Evolutionary conservation across 306 rosid genomes (phyloP).

Genomic region (Corylus americana): DNA sequence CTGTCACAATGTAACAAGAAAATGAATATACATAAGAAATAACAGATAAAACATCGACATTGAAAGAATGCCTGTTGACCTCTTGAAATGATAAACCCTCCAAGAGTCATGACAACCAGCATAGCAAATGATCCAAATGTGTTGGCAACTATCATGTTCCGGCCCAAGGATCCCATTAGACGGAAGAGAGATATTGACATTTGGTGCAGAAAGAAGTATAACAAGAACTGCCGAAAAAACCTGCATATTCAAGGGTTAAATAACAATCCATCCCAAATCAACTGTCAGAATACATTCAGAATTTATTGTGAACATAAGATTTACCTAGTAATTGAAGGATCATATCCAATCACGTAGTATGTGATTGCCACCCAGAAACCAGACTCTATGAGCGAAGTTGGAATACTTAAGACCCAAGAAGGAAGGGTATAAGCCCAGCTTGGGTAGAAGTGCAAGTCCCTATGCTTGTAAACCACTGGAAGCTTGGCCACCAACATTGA

Average conservation of each 20-base stretch:
- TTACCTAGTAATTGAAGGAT: conserved; percentile 84
- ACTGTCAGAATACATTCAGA: conserved; percentile 22
- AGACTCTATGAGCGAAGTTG: conserved; percentile 85
- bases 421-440: conserved; percentile 96
- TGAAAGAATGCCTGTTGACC: conserved; percentile 46
- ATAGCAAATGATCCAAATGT: conserved; percentile 99
- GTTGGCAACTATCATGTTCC: conserved; percentile 94
- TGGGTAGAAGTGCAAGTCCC: conserved; percentile 95
- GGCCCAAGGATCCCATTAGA: conserved; percentile 95
- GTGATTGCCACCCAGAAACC: conserved; percentile 94
- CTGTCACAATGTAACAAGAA: conserved; percentile 47
- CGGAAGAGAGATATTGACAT: conserved; percentile 97
- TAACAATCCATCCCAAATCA: conserved; percentile 28
- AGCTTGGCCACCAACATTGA: conserved; percentile 98
- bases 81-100: conserved; percentile 88
- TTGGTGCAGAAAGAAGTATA: conserved; percentile 88
- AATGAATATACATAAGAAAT: conserved; percentile 16
- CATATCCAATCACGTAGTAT: conserved; percentile 88
- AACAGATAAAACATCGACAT: conserved; percentile 21
- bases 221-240: conserved; percentile 73
- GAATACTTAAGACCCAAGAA: conserved; percentile 86
- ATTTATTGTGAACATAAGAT: conserved; percentile 25
- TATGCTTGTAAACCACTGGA: conserved; percentile 95
- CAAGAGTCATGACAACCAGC: conserved; percentile 98
- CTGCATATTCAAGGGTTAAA: conserved; percentile 50